A percentile compares a stretch with the other conserved stretches of the same genome.
Evolutionary conservation across 169 alveolate genomes (phyloP).

Genomic region (Plasmodium coatneyi): DNA sequence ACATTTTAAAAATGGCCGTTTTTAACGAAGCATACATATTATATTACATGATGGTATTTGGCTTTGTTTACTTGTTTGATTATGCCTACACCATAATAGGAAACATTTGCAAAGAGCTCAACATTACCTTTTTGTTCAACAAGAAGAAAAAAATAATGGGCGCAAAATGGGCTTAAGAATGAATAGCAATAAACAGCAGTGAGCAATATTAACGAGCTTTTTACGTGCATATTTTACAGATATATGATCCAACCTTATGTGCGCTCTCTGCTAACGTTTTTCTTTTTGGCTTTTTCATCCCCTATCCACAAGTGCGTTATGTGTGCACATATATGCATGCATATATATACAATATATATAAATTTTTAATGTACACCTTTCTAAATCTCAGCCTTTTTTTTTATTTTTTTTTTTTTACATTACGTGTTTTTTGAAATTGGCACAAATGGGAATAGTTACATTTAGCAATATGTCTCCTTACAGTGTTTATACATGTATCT

Average conservation of each 20-base stretch:
- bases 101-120: slow-evolving; percentile 49
- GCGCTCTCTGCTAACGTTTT: not conserved
- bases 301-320: not conserved
- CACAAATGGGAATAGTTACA: not conserved
- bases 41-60: slow-evolving; percentile 35
- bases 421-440: slow-evolving; percentile 10
- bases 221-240: not conserved
- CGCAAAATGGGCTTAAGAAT: not conserved
- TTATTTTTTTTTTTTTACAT: not conserved
- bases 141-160: slow-evolving; percentile 31
- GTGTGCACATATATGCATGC: not conserved
- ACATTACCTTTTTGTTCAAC: slow-evolving; percentile 34
- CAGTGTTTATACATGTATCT: not conserved
- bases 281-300: slow-evolving; percentile 9
- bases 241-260: not conserved
- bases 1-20: slow-evolving; percentile 13
- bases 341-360: not conserved
- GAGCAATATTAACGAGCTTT: not conserved
- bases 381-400: not conserved
- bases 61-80: slow-evolving; percentile 34
- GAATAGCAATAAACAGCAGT: not conserved
- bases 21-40: slow-evolving; percentile 28
- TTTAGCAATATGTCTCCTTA: not conserved
- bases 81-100: slow-evolving; percentile 52
- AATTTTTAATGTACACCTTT: slow-evolving; percentile 23